Evolutionary conservation across 345 rosid genomes (phyloP).

Genomic region (Eucalyptus curtisii): DNA sequence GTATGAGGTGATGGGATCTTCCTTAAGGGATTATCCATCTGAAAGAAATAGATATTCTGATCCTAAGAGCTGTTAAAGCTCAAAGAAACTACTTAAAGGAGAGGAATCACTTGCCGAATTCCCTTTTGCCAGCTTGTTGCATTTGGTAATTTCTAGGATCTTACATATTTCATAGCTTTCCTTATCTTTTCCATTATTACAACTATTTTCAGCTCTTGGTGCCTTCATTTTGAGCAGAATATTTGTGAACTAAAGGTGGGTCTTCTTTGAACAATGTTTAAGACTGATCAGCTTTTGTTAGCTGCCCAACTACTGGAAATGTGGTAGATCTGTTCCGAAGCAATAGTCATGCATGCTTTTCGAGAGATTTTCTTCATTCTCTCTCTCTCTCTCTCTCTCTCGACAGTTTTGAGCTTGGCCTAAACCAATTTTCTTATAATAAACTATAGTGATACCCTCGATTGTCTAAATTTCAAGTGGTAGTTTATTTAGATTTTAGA

Average conservation of each 20-base stretch:
- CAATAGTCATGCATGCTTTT: not conserved
- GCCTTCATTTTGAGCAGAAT: not conserved
- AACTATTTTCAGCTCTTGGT: not conserved
- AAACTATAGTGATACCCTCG: not conserved
- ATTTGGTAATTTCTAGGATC: constrained; percentile 33
- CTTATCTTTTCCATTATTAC: not conserved
- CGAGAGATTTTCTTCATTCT: not conserved
- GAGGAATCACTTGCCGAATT: constrained; percentile 91
- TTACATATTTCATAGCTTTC: not conserved
- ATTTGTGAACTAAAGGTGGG: not conserved
- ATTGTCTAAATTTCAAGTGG: not conserved
- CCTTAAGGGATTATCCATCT: constrained; percentile 17
- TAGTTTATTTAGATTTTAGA: not conserved
- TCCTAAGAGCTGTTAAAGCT: constrained; percentile 9
- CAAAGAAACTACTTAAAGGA: constrained; percentile 41
- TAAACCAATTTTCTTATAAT: not conserved
- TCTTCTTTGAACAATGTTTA: not conserved
- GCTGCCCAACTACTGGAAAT: not conserved
- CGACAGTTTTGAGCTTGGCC: not conserved
- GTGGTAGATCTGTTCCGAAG: not conserved
- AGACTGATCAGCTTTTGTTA: not conserved
- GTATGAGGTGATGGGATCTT: constrained; percentile 47
- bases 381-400: not conserved
- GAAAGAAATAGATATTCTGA: constrained; percentile 24
- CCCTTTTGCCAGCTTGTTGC: constrained; percentile 79